These are phyloP conservation scores for Carallia brachiata DNA, from an alignment of 345 rosid genomes.

Conservation along the genomic window DNA sequence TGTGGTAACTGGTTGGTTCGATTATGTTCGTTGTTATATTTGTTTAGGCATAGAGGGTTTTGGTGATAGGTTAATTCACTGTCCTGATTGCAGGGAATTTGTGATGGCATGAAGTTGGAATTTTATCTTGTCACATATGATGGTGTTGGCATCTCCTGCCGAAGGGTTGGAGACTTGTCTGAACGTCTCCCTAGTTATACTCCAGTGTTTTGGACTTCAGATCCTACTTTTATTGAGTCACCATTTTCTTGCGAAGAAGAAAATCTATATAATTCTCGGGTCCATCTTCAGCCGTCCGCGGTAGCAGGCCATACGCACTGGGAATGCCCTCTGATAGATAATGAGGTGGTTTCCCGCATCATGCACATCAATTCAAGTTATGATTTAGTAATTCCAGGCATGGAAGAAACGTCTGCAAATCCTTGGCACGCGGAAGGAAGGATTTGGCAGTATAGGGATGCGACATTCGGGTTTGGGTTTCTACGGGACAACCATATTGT, in stretches of 20 bases:
- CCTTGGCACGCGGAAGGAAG: slow-evolving; percentile 60
- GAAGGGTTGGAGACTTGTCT: slow-evolving; percentile 57
- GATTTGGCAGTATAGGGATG: slow-evolving; percentile 75
- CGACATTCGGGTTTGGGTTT: slow-evolving; percentile 81
- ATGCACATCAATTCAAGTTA: slow-evolving; percentile 63
- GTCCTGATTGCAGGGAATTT: slow-evolving; percentile 55
- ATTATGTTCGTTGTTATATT: neutral
- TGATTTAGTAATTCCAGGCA: slow-evolving; percentile 44
- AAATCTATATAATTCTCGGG: slow-evolving; percentile 45
- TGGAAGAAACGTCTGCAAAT: slow-evolving; percentile 32
- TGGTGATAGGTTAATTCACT: neutral
- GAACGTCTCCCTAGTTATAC: slow-evolving; percentile 38
- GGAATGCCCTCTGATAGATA: slow-evolving; percentile 18
- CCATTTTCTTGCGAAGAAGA: slow-evolving; percentile 61
- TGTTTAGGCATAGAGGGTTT: too few species aligned
- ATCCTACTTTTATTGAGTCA: slow-evolving; percentile 35
- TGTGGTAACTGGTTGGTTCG: neutral
- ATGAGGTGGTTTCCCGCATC: slow-evolving; percentile 45
- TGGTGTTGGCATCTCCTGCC: slow-evolving; percentile 70
- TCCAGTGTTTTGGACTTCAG: slow-evolving; percentile 77
- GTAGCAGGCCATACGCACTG: slow-evolving; percentile 19
- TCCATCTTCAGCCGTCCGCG: slow-evolving; percentile 41
- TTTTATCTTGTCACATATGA: slow-evolving; percentile 76
- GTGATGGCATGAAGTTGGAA: slow-evolving; percentile 59
- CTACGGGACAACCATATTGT: slow-evolving; percentile 57